Conservation (phyloP, 768 basidiomycete genomes). For the Rhodotorula taiwanensis region DNA sequence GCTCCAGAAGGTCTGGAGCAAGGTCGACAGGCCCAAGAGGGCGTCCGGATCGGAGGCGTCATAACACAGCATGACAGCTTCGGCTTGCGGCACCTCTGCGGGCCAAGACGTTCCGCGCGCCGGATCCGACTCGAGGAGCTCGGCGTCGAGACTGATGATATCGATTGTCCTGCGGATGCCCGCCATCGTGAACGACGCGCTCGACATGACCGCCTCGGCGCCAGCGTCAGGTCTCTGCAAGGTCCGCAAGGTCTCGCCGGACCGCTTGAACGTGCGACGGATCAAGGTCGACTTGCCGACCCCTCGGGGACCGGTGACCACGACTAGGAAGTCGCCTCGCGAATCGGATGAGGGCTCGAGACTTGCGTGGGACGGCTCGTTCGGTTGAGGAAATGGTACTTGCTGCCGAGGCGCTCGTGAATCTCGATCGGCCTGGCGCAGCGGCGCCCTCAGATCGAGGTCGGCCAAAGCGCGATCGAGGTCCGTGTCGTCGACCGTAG, state of each 20-base stretch:
- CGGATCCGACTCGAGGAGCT: slow-evolving; percentile 26
- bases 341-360: slow-evolving; percentile 5
- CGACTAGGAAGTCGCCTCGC: slow-evolving; percentile 46
- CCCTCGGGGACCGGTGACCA: slow-evolving; percentile 67
- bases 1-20: slow-evolving; percentile 53
- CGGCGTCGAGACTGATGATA: slow-evolving; percentile 40
- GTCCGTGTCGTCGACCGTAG: too few relatives aligned
- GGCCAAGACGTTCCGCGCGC: slow-evolving; percentile 49
- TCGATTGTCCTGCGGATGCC: slow-evolving; percentile 43
- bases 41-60: slow-evolving; percentile 35
- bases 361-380: too few relatives aligned
- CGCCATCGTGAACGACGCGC: slow-evolving; percentile 37
- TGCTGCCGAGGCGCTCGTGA: too few relatives aligned
- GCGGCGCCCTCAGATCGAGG: too few relatives aligned
- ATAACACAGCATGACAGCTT: slow-evolving; percentile 70
- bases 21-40: slow-evolving; percentile 15
- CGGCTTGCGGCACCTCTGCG: slow-evolving; percentile 55
- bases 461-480: too few relatives aligned
- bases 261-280: slow-evolving; percentile 59
- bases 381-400: too few relatives aligned
- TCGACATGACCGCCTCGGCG: slow-evolving; percentile 29
- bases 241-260: slow-evolving; percentile 4
- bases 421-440: too few relatives aligned
- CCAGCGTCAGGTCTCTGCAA: slow-evolving; percentile 31
- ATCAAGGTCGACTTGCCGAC: slow-evolving; percentile 85